phyloP scores from a whole-genome alignment of 345 rosid genomes.

The Eucalyptus polybractea region DNA sequence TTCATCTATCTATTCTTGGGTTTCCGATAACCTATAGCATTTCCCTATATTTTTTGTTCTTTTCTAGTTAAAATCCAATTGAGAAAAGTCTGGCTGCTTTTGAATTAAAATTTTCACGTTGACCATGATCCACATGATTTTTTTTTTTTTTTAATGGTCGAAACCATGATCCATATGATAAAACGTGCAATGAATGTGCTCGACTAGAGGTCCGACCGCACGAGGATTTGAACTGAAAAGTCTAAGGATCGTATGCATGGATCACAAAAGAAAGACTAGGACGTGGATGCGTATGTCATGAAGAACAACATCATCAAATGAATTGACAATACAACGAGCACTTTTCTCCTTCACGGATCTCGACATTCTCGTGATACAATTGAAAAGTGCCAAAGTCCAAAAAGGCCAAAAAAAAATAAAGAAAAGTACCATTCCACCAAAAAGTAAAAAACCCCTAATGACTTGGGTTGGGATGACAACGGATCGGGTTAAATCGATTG shows the following conservation, averaged over 20 bases:
- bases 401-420: not conserved
- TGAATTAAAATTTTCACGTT: not conserved
- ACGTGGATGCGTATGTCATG: not conserved
- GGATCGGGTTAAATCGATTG: not conserved
- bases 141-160: no score
- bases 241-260: not conserved
- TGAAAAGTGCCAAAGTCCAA: not conserved
- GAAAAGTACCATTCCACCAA: not conserved
- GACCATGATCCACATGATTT: not conserved
- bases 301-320: not conserved
- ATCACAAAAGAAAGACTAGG: not conserved
- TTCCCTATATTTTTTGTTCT: not conserved
- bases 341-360: not conserved
- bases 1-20: not conserved
- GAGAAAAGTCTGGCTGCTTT: not conserved
- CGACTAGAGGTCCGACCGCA: no score
- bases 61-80: not conserved
- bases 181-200: no score
- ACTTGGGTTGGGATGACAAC: not conserved
- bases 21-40: not conserved
- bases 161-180: no score
- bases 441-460: not conserved
- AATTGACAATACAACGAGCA: not conserved
- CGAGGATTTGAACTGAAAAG: not conserved
- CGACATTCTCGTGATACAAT: not conserved